Evolutionary conservation across 169 alveolate species (phyloP), one percentile per base, ranked within the genome.

Genomic region (Eimeria sp.): DNA sequence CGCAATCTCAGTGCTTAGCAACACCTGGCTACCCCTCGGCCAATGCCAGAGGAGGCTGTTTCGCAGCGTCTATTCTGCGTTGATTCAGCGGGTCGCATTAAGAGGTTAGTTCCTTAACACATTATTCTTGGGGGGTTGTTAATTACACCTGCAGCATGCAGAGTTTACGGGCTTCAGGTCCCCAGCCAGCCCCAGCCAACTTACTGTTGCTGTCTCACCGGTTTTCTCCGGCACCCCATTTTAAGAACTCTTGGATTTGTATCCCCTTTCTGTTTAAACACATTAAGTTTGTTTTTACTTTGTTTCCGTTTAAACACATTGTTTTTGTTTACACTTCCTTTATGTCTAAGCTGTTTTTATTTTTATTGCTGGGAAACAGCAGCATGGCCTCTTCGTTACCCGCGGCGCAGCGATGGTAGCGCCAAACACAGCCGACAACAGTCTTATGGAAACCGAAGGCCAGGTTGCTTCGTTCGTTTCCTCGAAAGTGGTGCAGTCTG

Each of bases 321-420:
- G n/a, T 10, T 13, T 30, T 25, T 13, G 13, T 71, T 6, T 6
- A 16, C 9, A 33, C 3, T 37, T 33, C 80, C 16, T 14, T 13
- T 52, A 0, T 71, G 54, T 71, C 9, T 71, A 2, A 71, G 18
- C 80, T 2, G 54, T 18, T 33, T 30, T 71, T 25, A 23, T 77
- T 33, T 52, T 46, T 6, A n/a, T 37, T 77, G 87, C 66, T 77
- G 62, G 64, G 27, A 77, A 43, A 46, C 49, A 43, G 40, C 87
- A 77, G 87, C 87, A 43, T n/a, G 87, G 66, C 87, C 25, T 77
- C 64, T 77, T 43, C n/a, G 87, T 43, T 49, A 77, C 87, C 30
- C 40, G n/a, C 43, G 62, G 40, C 87, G 87, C 9, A 77, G 87
- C 87, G 87, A 77, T 77, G 87, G 87, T 77, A 77, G 87, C 37